Base-by-base conservation (phyloP, 768 basidiomycete genomes). In the Lactarius deliciosus region DNA sequence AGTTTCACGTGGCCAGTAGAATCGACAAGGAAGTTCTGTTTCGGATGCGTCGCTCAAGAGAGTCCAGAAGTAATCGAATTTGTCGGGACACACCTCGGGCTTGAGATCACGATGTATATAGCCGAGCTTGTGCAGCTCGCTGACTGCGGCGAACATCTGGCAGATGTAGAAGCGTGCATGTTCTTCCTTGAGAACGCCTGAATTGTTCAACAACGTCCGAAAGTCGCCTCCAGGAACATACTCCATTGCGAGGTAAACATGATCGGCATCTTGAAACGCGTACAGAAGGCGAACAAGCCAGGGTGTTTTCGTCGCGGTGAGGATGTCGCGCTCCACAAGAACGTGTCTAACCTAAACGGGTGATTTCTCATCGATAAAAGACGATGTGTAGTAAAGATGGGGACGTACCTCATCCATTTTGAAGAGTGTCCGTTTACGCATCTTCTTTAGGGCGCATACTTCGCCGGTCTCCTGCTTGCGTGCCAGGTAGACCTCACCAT, bases 141-240 rank as follows among this genome's bases (percentile, higher is more conserved):
- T 91, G 54, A 98, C 95, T 5, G 87, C 89, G 25, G 88, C 89
- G 74, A 98, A 98, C 97, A 99, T 99, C 79, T 99, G 96, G 67
- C 90, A 87, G 73, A 98, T 96, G 77, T 99, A 99, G 76, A 96
- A 98, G 63, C 90, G 83, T 1, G 97, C 96, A 72, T 98, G 94
- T 73, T 98, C 94, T 75, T 98, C 96, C 75, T 98, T 96, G 65
- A 99, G 83, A 2, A 98, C 94, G 36, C 97, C 97, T 0, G 96
- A 95, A 75, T 98, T 99, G 79, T 98, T 99, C 45, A 99, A 83
- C 45, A 99, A 84, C 0, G 97, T 99, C 20, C 97, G 86, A 81
- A 99, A 99, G 75, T 99, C 97, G 58, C 97, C 97, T 25, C 97
- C 97, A 0, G 96, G 95, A 20, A 98, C 96, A 75, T 97, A 98